These are phyloP conservation scores for Tephrocybe sp. DNA, from an alignment of 768 basidiomycete genomes.

Conservation along the genomic window DNA sequence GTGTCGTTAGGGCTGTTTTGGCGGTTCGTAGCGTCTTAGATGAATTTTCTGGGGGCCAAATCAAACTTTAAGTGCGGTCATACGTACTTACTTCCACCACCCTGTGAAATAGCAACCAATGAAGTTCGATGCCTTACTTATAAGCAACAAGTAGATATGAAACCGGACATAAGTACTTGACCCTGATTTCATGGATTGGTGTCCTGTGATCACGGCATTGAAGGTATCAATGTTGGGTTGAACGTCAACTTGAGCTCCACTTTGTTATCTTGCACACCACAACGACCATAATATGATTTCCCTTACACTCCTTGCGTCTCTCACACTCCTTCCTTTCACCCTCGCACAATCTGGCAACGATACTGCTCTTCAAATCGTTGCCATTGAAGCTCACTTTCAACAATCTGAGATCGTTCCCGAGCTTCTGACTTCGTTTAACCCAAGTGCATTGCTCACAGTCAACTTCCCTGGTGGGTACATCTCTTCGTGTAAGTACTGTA, in stretches of 20 bases:
- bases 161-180: too few species aligned
- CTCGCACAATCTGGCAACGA: conserved; percentile 41
- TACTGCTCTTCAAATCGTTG: conserved; percentile 43
- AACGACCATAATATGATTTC: conserved; percentile 26
- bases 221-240: too few species aligned
- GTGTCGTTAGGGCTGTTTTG: background rate
- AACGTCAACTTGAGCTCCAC: too few species aligned
- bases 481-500: background rate
- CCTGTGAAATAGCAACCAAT: background rate
- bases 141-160: too few species aligned
- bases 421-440: conserved; percentile 57
- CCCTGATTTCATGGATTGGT: too few species aligned
- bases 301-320: conserved; percentile 28
- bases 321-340: conserved; percentile 40
- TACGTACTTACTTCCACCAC: background rate
- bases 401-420: conserved; percentile 61
- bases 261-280: conserved; percentile 1
- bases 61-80: conserved; percentile 7
- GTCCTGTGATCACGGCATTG: too few species aligned
- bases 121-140: background rate
- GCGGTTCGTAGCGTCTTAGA: conserved; percentile 8
- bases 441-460: conserved; percentile 53
- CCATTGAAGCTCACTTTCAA: conserved; percentile 67
- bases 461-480: conserved; percentile 37
- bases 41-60: conserved; percentile 10